Base-by-base conservation (phyloP, 2,329 filamentous ascomycete genomes). In the Scedosporium boydii region DNA sequence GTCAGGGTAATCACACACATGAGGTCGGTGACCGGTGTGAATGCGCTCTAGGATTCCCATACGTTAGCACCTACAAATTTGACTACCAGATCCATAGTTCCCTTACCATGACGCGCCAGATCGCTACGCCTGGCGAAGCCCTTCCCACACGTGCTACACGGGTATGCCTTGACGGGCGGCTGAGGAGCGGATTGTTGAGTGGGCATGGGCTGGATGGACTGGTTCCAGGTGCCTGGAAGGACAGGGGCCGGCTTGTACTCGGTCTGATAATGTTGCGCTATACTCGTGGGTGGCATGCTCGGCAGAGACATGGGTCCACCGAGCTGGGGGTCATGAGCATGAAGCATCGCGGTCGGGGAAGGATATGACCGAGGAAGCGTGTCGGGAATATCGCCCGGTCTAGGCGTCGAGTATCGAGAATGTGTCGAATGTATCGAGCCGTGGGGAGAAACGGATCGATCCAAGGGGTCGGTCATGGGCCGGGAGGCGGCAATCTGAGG, bases 111-210 rank as follows among this genome's bases (percentile, higher is more conserved):
- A 70, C 95, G 86, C 66, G 93, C 91, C 60, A 98, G 85, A 77
- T 99, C 95, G 76, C 93, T 98, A 67, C 95, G 84, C 70, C 95
- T 82, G 60, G 95, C 95, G 73, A 99, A 99, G 26, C 89, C 89
- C 76, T 98, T 98, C 63, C 83, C 84, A 74, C 95, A 99, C 3
- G 89, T 93, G 66, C 87, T 89, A 77, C 95, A 99, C 23, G 91
- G 88, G 71, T 95, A 97, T 1, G 90, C 87, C 76, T 97, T 85
- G 10, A 74, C 69, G 1, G 79, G 75, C 18, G 74, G 73, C 60
- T 75, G 72, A 5, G 70, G 72, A 60, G 72, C 73, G 57, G 71
- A 70, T 41, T 67, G 65, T 61, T 63, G 67, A 66, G 51, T 26
- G 9, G 53, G 42, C 42, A 62, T 58, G 18, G 53, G 51, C 53